These are phyloP conservation scores for Chrysosporium queenslandicum DNA, from an alignment of 2,329 filamentous ascomycete genomes.

Conservation along the genomic window DNA sequence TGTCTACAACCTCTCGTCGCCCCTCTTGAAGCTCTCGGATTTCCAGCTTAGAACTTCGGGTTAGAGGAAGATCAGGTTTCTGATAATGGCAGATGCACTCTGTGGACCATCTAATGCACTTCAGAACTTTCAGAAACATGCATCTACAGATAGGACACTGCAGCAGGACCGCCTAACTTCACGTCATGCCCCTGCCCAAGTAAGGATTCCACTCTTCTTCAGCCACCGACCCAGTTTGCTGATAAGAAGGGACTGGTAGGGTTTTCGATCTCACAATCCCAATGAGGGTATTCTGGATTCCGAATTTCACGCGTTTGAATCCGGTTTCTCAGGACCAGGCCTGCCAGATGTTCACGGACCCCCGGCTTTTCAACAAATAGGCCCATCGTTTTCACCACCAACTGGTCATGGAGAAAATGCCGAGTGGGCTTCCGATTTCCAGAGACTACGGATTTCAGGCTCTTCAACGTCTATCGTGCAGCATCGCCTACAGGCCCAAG, in stretches of 20 bases:
- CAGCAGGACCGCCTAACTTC: conserved; percentile 60
- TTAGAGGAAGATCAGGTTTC: background rate
- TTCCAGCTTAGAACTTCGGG: too few relatives aligned
- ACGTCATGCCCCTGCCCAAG: conserved; percentile 47
- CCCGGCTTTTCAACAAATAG: conserved; percentile 19
- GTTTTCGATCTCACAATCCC: conserved; percentile 51
- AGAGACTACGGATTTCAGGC: conserved; percentile 35
- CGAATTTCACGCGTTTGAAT: conserved; percentile 61
- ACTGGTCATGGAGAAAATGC: conserved; percentile 20
- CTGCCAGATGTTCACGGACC: conserved; percentile 27
- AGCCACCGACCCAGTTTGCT: background rate
- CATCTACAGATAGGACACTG: conserved; percentile 56
- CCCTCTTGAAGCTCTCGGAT: too few relatives aligned
- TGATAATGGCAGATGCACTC: conserved; percentile 54
- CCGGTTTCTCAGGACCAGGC: conserved; percentile 25
- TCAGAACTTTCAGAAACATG: conserved; percentile 62
- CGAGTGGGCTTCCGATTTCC: conserved; percentile 41
- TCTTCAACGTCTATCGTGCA: conserved; percentile 38
- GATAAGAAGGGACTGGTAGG: conserved; percentile 33
- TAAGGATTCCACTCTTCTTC: conserved; percentile 26
- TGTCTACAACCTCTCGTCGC: too few relatives aligned
- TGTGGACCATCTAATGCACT: conserved; percentile 68
- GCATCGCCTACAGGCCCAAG: conserved; percentile 37
- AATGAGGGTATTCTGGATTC: conserved; percentile 49
- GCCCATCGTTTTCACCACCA: conserved; percentile 19